Conservation (phyloP, 169 alveolate genomes). For the Neospora caninum region DNA sequence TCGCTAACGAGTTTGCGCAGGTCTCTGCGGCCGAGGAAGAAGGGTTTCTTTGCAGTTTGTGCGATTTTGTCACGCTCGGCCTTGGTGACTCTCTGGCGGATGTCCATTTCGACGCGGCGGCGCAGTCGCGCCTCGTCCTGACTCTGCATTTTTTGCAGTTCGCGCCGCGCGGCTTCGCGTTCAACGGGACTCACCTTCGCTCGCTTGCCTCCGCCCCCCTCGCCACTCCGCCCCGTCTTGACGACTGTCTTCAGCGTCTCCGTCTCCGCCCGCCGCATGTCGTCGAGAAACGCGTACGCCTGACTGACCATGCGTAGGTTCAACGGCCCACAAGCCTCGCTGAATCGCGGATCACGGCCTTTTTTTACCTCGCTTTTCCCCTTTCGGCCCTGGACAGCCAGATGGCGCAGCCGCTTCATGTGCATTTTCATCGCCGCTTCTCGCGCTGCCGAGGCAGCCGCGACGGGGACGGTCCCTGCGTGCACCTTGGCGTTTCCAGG, state of each 20-base stretch:
- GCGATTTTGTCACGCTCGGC: slow-evolving; percentile 33
- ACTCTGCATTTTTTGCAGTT: slow-evolving; percentile 36
- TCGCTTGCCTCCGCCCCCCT: neutral
- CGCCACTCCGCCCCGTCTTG: slow-evolving; percentile 50
- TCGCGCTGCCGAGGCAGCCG: neutral
- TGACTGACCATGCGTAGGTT: slow-evolving; percentile 24
- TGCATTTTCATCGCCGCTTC: slow-evolving; percentile 8
- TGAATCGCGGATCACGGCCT: slow-evolving; percentile 60
- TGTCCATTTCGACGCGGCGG: slow-evolving; percentile 23
- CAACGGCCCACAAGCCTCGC: slow-evolving; percentile 45
- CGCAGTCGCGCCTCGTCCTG: slow-evolving; percentile 45
- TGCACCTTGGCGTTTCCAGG: neutral
- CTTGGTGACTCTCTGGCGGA: neutral
- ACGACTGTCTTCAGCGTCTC: slow-evolving; percentile 42
- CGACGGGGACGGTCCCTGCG: neutral
- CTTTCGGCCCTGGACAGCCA: neutral
- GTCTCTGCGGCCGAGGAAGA: slow-evolving; percentile 1
- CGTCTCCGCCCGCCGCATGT: slow-evolving; percentile 50
- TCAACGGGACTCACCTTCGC: neutral
- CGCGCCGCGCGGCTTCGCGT: slow-evolving; percentile 24
- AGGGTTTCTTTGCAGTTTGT: slow-evolving; percentile 33
- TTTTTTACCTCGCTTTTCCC: neutral
- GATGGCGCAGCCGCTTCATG: neutral
- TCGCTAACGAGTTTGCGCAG: slow-evolving; percentile 38
- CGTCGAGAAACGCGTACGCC: slow-evolving; percentile 58